Percentiles rank a stretch among this genome's conserved stretches.
These are phyloP conservation scores for Claviceps lovelessii DNA, from an alignment of 2,329 filamentous ascomycete species.

Conservation along the genomic window DNA sequence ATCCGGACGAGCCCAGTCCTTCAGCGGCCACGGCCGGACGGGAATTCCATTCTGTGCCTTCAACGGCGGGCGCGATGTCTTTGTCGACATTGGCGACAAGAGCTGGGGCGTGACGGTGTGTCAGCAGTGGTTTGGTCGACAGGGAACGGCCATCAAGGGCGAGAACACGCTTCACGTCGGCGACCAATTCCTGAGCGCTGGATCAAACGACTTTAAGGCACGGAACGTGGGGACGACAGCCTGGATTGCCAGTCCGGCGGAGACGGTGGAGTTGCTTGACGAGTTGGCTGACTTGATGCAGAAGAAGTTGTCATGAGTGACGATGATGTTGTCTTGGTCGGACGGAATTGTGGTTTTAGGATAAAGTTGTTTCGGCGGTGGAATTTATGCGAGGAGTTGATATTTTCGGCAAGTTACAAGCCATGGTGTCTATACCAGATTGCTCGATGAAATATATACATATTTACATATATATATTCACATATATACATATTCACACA, in stretches of 20 bases:
- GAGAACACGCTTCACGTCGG: slow-evolving; percentile 84
- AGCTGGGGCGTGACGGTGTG: slow-evolving; percentile 88
- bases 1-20: slow-evolving; percentile 6
- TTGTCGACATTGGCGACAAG: slow-evolving; percentile 97
- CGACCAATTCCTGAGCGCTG: slow-evolving; percentile 90
- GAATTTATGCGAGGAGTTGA: too few species aligned
- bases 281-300: slow-evolving; percentile 52
- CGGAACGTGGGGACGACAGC: slow-evolving; percentile 83
- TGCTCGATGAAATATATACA: too few species aligned
- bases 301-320: slow-evolving; percentile 6
- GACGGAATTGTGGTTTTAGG: too few species aligned
- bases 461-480: too few species aligned
- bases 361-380: too few species aligned
- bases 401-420: too few species aligned
- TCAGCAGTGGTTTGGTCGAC: slow-evolving; percentile 69
- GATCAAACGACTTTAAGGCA: slow-evolving; percentile 94
- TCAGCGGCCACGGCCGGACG: slow-evolving; percentile 7
- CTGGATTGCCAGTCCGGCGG: slow-evolving; percentile 86
- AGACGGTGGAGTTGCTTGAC: slow-evolving; percentile 81
- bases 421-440: too few species aligned
- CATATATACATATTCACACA: too few species aligned
- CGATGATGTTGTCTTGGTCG: too few species aligned
- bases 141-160: slow-evolving; percentile 40
- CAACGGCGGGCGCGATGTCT: slow-evolving; percentile 94
- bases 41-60: slow-evolving; percentile 87